These are phyloP conservation scores for Exophiala lecanii-corni DNA, from an alignment of 2,329 filamentous ascomycete species.

Conservation along the genomic window DNA sequence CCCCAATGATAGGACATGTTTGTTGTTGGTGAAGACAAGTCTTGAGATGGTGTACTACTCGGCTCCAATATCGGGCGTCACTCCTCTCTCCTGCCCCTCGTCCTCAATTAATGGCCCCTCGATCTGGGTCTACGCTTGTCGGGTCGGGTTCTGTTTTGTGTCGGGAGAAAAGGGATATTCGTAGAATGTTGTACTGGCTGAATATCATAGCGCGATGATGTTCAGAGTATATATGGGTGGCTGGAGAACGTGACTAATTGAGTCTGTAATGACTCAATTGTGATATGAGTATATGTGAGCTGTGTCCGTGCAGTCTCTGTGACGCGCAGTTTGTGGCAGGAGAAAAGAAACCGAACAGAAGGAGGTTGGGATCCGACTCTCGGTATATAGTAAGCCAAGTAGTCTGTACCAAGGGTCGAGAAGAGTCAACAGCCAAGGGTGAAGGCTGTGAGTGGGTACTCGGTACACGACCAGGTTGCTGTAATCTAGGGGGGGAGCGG, in stretches of 20 bases:
- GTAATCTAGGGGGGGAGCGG: neutral
- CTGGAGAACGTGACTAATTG: slow-evolving; percentile 14
- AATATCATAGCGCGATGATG: slow-evolving; percentile 27
- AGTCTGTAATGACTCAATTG: slow-evolving; percentile 23
- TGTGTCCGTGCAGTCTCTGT: slow-evolving; percentile 8
- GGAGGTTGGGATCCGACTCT: slow-evolving; percentile 18
- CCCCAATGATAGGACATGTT: slow-evolving; percentile 28
- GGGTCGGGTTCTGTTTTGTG: slow-evolving; percentile 19
- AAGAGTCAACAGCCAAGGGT: neutral
- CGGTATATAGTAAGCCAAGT: neutral
- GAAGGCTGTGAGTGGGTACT: too few species aligned
- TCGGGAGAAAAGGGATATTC: slow-evolving; percentile 21
- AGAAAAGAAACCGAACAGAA: slow-evolving; percentile 15
- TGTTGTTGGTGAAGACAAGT: too few species aligned
- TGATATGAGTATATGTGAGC: slow-evolving; percentile 6
- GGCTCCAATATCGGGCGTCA: slow-evolving; percentile 12
- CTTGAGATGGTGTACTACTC: too few species aligned
- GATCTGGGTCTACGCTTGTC: slow-evolving; percentile 23
- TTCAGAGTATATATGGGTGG: slow-evolving; percentile 16
- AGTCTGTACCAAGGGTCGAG: slow-evolving; percentile 4
- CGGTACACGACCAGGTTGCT: neutral
- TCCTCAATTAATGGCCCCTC: slow-evolving; percentile 23
- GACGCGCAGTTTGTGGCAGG: slow-evolving; percentile 18
- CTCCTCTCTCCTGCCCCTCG: slow-evolving; percentile 23
- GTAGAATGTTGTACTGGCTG: slow-evolving; percentile 23